Evolutionary conservation across 805 yeast species (phyloP), one percentile per base, ranked within the genome.

Genomic region (Deakozyma indianensis): DNA sequence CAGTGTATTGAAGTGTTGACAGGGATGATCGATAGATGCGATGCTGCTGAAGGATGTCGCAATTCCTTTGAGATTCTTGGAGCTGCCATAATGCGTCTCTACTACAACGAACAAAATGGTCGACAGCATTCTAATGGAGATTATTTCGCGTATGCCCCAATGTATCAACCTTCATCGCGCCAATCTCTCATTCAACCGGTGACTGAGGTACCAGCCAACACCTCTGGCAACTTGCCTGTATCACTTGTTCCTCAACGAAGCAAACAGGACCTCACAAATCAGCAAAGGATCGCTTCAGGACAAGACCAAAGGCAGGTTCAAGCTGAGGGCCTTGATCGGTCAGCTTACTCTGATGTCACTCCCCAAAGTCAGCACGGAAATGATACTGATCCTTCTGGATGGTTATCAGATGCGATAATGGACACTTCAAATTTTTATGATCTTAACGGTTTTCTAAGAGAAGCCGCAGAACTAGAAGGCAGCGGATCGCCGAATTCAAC

Each of bases 21-120:
- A 21, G 74, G 81, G 25, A 64, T 85, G 55, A 65, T 70, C 23
- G 85, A 79, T 42, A 70, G 77, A 38, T 84, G 94, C 61, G 87
- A 80, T 49, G 90, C 94, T 1, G 94, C 95, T 0, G 62, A 63
- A 5, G 75, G 73, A 44, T 84, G 94, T 56, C 68, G 74, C 32
- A 83, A 79, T 49, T 78, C 83, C 24, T 80, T 81, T 56, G 83
- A 81, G 51, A 74, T 82, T 27, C 61, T 85, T 42, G 70, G 83
- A 0, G 78, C 82, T 4, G 95, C 84, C 0, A 79, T 85, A 14
- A 66, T 80, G 15, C 74, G 75, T 55, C 59, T 84, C 25, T 57
- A 57, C 41, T 51, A 50, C 32, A 56, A 59, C 38, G 63, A 59
- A 46, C 52, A 55, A 35, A 22, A 7, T 46, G 45, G 23, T 14